phyloP scores from a whole-genome alignment of 2,329 filamentous ascomycete genomes.

The Neonectria faginata region DNA sequence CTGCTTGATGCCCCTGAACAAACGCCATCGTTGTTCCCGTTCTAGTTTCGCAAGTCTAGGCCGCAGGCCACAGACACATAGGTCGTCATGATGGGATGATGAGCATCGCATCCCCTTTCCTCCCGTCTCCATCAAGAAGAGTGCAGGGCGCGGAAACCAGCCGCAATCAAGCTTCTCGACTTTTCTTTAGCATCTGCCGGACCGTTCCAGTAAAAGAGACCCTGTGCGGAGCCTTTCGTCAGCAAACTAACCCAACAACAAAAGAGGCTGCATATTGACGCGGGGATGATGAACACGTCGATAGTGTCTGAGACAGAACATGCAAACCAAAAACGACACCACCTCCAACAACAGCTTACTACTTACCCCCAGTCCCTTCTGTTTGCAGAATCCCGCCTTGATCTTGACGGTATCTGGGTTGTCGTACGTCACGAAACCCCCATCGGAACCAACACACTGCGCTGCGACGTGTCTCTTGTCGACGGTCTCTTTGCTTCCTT shows the following conservation, averaged over 20 bases:
- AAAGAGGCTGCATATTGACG: conserved; percentile 24
- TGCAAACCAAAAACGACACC: conserved; percentile 25
- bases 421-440: conserved; percentile 84
- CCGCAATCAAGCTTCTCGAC: conserved; percentile 67
- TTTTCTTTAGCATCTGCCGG: conserved; percentile 73
- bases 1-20: conserved; percentile 29
- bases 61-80: conserved; percentile 22
- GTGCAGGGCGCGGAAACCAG: conserved; percentile 70
- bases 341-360: conserved; percentile 24
- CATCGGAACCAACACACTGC: conserved; percentile 77
- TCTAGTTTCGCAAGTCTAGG: conserved; percentile 32
- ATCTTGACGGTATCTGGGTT: conserved; percentile 79
- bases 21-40: conserved; percentile 37
- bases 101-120: conserved; percentile 15
- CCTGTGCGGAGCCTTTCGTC: conserved; percentile 56
- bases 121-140: conserved; percentile 43
- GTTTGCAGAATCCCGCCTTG: conserved; percentile 80
- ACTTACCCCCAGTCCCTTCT: conserved; percentile 74
- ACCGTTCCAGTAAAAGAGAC: conserved; percentile 86
- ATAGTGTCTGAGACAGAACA: conserved; percentile 28
- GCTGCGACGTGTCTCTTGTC: conserved; percentile 77
- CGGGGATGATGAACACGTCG: conserved; percentile 25
- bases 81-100: conserved; percentile 26
- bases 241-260: conserved; percentile 32
- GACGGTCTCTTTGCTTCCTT: conserved; percentile 71